Percentiles rank a stretch among this genome's conserved stretches.
These are phyloP conservation scores for Tolypocladium cylindrosporum DNA, from an alignment of 2,329 filamentous ascomycete species.

Conservation along the genomic window DNA sequence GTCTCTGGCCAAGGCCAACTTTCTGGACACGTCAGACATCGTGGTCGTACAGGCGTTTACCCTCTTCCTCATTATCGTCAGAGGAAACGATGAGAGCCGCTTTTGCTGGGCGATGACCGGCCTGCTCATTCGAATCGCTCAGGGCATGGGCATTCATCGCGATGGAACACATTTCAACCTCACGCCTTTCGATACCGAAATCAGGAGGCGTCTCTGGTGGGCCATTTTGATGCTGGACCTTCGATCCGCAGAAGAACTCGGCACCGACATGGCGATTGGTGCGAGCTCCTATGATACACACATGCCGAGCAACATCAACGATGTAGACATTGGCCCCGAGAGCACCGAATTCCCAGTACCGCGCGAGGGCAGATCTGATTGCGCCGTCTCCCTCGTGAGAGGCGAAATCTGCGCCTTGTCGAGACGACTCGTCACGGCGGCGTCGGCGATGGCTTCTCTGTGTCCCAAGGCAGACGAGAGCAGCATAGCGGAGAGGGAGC, in stretches of 20 bases:
- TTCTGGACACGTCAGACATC: slow-evolving; percentile 46
- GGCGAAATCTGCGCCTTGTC: slow-evolving; percentile 39
- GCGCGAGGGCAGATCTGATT: slow-evolving; percentile 41
- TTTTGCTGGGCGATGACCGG: slow-evolving; percentile 52
- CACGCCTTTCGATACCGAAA: slow-evolving; percentile 47
- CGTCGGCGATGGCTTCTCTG: slow-evolving; percentile 21
- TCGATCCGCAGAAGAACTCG: slow-evolving; percentile 43
- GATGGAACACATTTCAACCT: slow-evolving; percentile 42
- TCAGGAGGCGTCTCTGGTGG: slow-evolving; percentile 53
- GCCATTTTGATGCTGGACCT: slow-evolving; percentile 47
- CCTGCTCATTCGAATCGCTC: slow-evolving; percentile 46
- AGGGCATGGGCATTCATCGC: slow-evolving; percentile 50
- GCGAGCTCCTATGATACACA: slow-evolving; percentile 35
- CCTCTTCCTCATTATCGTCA: slow-evolving; percentile 42
- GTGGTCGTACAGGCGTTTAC: slow-evolving; percentile 48
- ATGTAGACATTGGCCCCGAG: slow-evolving; percentile 34
- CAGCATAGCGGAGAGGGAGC: slow-evolving; percentile 25
- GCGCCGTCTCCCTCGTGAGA: slow-evolving; percentile 36
- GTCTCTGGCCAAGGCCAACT: slow-evolving; percentile 46
- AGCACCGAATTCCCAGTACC: slow-evolving; percentile 36
- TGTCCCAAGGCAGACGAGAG: slow-evolving; percentile 17
- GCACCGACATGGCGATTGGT: slow-evolving; percentile 33
- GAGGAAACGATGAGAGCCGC: slow-evolving; percentile 36
- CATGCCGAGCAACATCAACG: slow-evolving; percentile 40
- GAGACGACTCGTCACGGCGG: slow-evolving; percentile 22